Base-by-base conservation (phyloP, 2,329 filamentous ascomycete species). In the Ophiocordyceps sinensis region DNA sequence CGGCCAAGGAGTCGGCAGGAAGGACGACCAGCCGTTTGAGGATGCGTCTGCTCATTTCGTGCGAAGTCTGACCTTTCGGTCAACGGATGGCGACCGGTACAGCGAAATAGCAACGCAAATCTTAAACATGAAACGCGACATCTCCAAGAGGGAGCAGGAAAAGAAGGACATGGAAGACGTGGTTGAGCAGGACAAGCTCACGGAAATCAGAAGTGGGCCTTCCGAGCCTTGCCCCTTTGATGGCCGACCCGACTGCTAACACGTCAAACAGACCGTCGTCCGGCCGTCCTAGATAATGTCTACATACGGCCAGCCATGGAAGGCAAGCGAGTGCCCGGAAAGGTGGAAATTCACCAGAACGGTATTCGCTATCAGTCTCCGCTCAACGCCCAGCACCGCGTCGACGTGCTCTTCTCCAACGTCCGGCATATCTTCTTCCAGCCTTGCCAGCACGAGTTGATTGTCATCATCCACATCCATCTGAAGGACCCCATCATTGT, bases 141-240 rank as follows among this genome's bases (percentile, higher is more conserved):
- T 85, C 5, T 77, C 85, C 35, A 88, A 94, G 62, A 84, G 86
- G 52, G 91, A 98, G 61, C 88, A 95, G 54, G 89, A 95, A 63
- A 95, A 96, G 77, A 98, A 98, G 67, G 89, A 98, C 52, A 83
- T 98, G 83, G 91, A 98, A 59, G 91, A 98, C 61, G 91, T 98
- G 19, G 88, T 98, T 6, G 91, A 96, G 63, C 91, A 98, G 61
- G 91, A 98, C 59, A 98, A 98, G 67, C 77, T 98, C 40, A 71
- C 93, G 50, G 88, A 95, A 57, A 88, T 96, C 51, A 75, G 91
- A 69, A 94, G 84, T 86, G 68, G 67, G 79, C 47, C 14, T 26
- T 12, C 19, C 4, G 3, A 2, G 19, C 4, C 15, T 17, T 14
- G 26, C 37, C 37, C 26, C n/a, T 29, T 17, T 12, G 12, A 4